Evolutionary conservation across 2,329 filamentous ascomycete species (phyloP).

Genomic region (Monilinia polystroma): DNA sequence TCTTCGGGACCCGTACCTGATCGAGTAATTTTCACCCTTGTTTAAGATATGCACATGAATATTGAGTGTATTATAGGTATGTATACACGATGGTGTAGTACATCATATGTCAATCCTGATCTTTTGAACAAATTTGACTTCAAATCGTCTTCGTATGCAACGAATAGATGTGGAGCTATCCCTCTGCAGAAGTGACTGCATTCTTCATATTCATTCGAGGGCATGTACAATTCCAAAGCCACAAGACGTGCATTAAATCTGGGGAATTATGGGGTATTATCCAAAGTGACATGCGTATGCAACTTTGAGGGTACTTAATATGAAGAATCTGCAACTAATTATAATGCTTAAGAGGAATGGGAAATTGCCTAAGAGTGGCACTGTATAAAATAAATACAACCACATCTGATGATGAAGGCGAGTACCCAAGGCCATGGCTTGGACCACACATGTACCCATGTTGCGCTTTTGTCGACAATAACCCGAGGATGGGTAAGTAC

Average conservation of each 20-base stretch:
- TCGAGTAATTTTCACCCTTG: background rate
- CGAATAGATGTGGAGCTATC: background rate
- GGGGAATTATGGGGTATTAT: conserved; percentile 16
- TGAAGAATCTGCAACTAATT: background rate
- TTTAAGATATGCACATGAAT: background rate
- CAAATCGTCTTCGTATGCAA: background rate
- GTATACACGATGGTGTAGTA: background rate
- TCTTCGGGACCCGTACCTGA: background rate
- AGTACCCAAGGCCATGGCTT: background rate
- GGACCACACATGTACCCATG: background rate
- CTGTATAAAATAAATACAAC: background rate
- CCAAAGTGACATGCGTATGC: conserved; percentile 5
- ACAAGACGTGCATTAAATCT: conserved; percentile 5
- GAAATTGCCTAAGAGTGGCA: background rate
- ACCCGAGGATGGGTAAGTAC: background rate
- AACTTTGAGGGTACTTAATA: background rate
- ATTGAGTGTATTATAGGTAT: background rate
- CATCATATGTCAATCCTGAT: background rate
- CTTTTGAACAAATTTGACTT: too few relatives aligned
- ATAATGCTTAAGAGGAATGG: background rate
- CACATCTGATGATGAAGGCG: background rate
- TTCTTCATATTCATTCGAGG: background rate
- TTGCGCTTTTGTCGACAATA: background rate
- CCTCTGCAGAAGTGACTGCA: background rate
- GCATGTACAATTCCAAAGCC: background rate